phyloP scores from a whole-genome alignment of 306 rosid genomes.

The Casuarina equisetifolia region DNA sequence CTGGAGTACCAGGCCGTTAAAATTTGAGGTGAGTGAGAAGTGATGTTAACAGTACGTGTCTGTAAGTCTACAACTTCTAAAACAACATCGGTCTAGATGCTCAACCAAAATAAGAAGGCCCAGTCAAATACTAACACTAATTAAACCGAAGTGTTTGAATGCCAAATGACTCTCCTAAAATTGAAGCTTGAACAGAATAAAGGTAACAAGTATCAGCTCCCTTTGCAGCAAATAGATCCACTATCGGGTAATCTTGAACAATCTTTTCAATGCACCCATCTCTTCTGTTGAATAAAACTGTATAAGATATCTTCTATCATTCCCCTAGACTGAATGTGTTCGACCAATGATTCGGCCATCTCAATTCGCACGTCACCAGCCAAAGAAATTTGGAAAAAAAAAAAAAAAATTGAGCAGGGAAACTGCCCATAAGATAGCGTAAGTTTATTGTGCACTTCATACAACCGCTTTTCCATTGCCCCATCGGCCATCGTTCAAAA shows the following conservation, averaged over 20 bases:
- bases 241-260: constrained; percentile 6
- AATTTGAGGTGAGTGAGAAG: background rate
- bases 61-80: background rate
- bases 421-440: background rate
- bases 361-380: background rate
- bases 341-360: background rate
- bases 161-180: background rate
- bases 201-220: background rate
- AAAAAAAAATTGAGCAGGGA: background rate
- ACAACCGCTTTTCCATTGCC: no score
- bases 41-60: background rate
- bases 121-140: constrained; percentile 2
- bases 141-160: background rate
- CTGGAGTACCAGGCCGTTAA: background rate
- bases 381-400: background rate
- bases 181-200: background rate
- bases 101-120: background rate
- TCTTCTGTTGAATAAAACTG: background rate
- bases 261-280: constrained; percentile 2
- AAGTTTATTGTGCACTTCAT: background rate
- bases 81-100: background rate
- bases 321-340: background rate
- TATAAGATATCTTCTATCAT: background rate
- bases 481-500: no score
- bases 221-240: background rate